Base-by-base conservation (phyloP, 2,329 filamentous ascomycete species). In the Fusarium metavorans region DNA sequence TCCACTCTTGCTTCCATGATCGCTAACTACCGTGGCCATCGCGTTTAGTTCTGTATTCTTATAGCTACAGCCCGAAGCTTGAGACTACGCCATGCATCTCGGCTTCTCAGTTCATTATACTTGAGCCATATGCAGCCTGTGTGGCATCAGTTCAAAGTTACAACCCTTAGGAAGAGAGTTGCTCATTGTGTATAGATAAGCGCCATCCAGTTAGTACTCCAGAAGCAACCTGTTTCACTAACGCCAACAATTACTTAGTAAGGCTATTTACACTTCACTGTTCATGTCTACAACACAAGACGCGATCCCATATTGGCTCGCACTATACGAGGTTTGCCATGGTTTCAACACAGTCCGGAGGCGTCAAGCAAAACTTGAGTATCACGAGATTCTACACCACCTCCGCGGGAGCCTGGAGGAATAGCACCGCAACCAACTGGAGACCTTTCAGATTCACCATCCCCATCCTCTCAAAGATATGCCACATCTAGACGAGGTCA, bases 321-420 rank as follows among this genome's bases (percentile, higher is more conserved):
- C 48, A 10, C 48, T 25, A 10, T 52, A 32, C 6, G 18, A 23
- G 25, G 18, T 37, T 25, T 14, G 13, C 0, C 8, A 23, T 11
- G 52, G 13, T 3, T 0, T 3, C 7, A 4, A n/a, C 18, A 5
- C 4, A 1, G 16, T 18, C 27, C 3, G 0, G 25, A 2, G 1
- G 30, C 2, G 1, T 5, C 5, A 48, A 50, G 3, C 2, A 27
- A 27, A 50, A 11, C 25, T 50, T 6, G 45, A 50, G 16, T 9
- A 16, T 1, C 45, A 50, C 2, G 16, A 50, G 45, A 50, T 50
- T 2, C 1, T 50, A 30, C 45, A 50, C 2, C 2, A 11, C 25
- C 9, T 50, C 16, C 45, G 25, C 1, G 45, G 45, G 25, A n/a
- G n/a, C 11, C 41, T 8, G 1, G 41, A 23, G 41, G 41, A 45